These are phyloP conservation scores for Fraxinus quadrangulata DNA, from an alignment of 257 asterid genomes.

Conservation along the genomic window DNA sequence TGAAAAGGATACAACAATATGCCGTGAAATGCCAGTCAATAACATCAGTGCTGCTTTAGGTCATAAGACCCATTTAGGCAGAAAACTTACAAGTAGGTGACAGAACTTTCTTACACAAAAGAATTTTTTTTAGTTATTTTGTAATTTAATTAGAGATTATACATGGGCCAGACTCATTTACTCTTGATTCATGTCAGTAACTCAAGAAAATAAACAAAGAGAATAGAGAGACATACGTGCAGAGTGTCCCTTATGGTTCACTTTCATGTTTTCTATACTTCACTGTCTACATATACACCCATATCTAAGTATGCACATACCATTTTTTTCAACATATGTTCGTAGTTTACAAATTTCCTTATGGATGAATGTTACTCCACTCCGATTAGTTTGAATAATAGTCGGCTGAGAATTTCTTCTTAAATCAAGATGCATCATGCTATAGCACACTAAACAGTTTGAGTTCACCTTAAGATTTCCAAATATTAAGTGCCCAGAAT, in stretches of 20 bases:
- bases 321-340: background rate
- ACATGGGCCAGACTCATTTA: background rate
- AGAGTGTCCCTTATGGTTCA: background rate
- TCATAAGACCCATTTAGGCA: background rate
- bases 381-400: conserved; percentile 5
- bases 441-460: conserved; percentile 1
- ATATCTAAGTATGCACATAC: background rate
- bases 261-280: background rate
- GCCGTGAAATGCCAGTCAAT: background rate
- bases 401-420: conserved; percentile 6
- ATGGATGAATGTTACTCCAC: background rate
- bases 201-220: conserved; percentile 4
- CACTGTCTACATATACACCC: background rate
- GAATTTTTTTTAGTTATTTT: background rate
- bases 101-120: background rate
- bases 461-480: conserved; percentile 8
- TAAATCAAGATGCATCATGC: conserved; percentile 14
- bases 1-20: background rate
- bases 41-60: background rate
- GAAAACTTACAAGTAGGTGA: background rate
- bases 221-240: background rate
- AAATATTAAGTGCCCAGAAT: conserved; percentile 27
- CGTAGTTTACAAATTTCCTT: background rate
- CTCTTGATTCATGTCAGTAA: background rate
- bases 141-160: background rate